These are phyloP conservation scores for Pseudoperonospora humuli DNA, from an alignment of 352 stramenopile genomes.

Conservation along the genomic window DNA sequence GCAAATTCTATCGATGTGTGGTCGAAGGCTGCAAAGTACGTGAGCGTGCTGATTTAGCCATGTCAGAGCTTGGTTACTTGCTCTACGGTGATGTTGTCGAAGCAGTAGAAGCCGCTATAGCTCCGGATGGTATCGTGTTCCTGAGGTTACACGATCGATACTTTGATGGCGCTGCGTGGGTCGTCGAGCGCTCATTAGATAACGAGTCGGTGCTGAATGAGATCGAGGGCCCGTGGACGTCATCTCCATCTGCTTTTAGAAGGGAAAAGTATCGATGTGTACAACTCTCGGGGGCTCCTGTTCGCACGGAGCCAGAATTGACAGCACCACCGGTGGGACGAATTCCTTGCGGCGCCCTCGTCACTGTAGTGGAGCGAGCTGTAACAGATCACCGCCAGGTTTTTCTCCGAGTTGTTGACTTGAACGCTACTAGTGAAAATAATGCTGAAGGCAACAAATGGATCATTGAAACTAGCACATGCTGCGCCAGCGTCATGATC, in stretches of 20 bases:
- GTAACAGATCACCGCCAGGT: slow-evolving; percentile 60
- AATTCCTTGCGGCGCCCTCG: slow-evolving; percentile 45
- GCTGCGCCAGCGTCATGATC: slow-evolving; percentile 70
- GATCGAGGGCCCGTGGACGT: slow-evolving; percentile 40
- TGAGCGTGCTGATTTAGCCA: slow-evolving; percentile 33
- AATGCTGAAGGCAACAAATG: slow-evolving; percentile 19
- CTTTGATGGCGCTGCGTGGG: slow-evolving; percentile 62
- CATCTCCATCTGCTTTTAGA: neutral
- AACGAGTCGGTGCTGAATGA: slow-evolving; percentile 70
- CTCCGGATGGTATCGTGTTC: slow-evolving; percentile 51
- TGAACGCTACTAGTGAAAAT: neutral
- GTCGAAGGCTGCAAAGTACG: slow-evolving; percentile 75
- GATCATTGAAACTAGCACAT: slow-evolving; percentile 75
- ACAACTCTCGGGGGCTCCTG: slow-evolving; percentile 54
- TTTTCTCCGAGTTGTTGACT: slow-evolving; percentile 36
- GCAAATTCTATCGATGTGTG: slow-evolving; percentile 52
- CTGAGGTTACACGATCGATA: slow-evolving; percentile 51
- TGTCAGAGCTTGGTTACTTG: slow-evolving; percentile 65
- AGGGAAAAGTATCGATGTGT: slow-evolving; percentile 52
- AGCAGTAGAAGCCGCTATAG: slow-evolving; percentile 41
- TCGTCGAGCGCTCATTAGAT: slow-evolving; percentile 66
- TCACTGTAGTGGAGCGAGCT: slow-evolving; percentile 43
- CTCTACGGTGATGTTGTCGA: slow-evolving; percentile 71
- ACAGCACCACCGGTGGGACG: slow-evolving; percentile 46
- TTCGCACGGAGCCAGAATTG: slow-evolving; percentile 48